Percentiles rank a stretch among this genome's conserved stretches.
These are phyloP conservation scores for Pestalotiopsis sp. DNA, from an alignment of 2,329 filamentous ascomycete genomes.

Conservation along the genomic window DNA sequence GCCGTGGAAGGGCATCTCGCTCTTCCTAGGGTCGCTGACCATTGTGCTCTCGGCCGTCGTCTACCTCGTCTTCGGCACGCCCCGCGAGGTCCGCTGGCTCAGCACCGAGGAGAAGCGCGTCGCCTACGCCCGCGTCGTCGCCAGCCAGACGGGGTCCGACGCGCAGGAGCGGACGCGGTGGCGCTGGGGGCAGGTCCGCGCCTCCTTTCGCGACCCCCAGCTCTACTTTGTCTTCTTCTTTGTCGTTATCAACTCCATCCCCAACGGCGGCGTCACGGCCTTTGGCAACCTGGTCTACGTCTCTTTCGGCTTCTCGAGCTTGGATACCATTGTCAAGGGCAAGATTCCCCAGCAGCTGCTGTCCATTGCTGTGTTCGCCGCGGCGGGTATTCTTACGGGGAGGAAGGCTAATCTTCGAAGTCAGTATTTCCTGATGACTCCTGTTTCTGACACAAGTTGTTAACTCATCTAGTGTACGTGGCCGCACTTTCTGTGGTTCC, in stretches of 20 bases:
- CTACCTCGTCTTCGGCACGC: conserved; percentile 33
- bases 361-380: conserved; percentile 31
- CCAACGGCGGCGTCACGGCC: conserved; percentile 35
- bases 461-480: conserved; percentile 13
- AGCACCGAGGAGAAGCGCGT: conserved; percentile 32
- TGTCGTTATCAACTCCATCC: conserved; percentile 34
- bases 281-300: conserved; percentile 34
- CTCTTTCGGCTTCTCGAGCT: conserved; percentile 34
- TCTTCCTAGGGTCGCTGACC: conserved; percentile 31
- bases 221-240: conserved; percentile 39
- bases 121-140: conserved; percentile 30
- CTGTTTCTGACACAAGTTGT: neutral
- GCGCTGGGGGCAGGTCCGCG: conserved; percentile 30
- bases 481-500: conserved; percentile 34
- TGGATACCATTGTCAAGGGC: conserved; percentile 35
- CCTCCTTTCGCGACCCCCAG: conserved; percentile 33
- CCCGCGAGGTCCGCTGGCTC: conserved; percentile 33
- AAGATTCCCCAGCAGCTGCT: conserved; percentile 31
- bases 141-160: conserved; percentile 31
- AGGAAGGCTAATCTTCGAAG: conserved; percentile 32
- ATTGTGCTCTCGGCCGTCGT: conserved; percentile 24
- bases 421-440: conserved; percentile 18
- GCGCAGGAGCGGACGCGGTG: conserved; percentile 28
- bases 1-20: conserved; percentile 32
- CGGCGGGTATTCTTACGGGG: conserved; percentile 23